A percentile compares a stretch with the other conserved stretches of the same genome.
These are phyloP conservation scores for Fremontodendron californicum DNA, from an alignment of 345 rosid species.

Conservation along the genomic window DNA sequence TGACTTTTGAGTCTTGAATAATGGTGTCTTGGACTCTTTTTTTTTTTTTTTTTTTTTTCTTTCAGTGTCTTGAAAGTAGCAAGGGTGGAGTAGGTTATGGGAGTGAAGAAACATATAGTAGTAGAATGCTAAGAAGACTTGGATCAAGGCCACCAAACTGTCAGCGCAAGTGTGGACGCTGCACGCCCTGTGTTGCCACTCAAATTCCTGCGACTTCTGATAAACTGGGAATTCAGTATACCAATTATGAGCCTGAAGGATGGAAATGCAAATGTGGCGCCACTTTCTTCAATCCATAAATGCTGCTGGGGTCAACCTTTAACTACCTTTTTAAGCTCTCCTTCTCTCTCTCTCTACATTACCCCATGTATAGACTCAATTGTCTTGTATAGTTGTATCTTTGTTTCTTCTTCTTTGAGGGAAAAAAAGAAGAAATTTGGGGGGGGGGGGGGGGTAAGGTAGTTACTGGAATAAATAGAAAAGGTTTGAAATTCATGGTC, in stretches of 20 bases:
- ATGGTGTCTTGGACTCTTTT: background rate
- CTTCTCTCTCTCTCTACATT: background rate
- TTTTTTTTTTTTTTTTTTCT: no score
- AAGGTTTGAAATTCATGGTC: background rate
- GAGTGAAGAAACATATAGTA: background rate
- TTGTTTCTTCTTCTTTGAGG: background rate
- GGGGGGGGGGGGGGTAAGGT: background rate
- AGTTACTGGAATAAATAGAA: background rate
- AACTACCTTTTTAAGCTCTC: background rate
- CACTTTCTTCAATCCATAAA: constrained; percentile 20
- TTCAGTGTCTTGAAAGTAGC: background rate
- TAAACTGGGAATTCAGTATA: background rate
- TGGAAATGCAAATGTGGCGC: constrained; percentile 36
- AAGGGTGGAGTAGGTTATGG: background rate
- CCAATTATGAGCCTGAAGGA: constrained; percentile 36
- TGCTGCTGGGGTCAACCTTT: background rate
- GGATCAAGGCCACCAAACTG: constrained; percentile 29
- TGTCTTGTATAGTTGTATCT: background rate
- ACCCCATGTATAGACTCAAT: background rate
- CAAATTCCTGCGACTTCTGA: constrained; percentile 24
- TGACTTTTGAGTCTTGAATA: background rate
- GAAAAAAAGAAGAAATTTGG: background rate
- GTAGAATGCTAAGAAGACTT: constrained; percentile 13
- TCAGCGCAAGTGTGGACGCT: constrained; percentile 18
- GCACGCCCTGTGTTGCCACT: constrained; percentile 24